Evolutionary conservation across 345 rosid species (phyloP).

Genomic region (Lenwebbia sp.): DNA sequence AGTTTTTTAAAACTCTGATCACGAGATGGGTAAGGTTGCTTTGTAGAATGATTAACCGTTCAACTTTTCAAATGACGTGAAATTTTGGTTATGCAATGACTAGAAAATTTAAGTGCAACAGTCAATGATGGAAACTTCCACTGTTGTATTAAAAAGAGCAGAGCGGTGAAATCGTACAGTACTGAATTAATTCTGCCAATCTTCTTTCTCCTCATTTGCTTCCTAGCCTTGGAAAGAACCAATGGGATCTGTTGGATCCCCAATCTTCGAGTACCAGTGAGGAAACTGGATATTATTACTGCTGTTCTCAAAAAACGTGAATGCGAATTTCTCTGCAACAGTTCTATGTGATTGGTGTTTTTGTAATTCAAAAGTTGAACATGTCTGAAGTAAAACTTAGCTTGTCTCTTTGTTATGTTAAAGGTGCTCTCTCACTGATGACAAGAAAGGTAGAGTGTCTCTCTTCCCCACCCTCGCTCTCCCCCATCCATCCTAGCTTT

Average conservation of each 20-base stretch:
- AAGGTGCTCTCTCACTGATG: background rate
- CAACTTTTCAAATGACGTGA: background rate
- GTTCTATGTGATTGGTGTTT: background rate
- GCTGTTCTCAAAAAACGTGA: background rate
- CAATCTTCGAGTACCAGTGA: background rate
- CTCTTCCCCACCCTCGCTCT: background rate
- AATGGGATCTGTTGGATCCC: background rate
- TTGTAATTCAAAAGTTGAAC: background rate
- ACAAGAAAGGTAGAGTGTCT: background rate
- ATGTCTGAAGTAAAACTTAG: background rate
- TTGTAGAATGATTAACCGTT: background rate
- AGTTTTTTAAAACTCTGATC: background rate
- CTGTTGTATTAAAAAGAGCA: background rate
- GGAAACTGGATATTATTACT: background rate
- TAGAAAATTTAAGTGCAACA: background rate
- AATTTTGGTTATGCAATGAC: background rate
- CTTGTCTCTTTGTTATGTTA: background rate
- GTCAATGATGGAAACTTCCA: background rate
- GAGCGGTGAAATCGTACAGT: background rate
- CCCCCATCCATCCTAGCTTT: background rate
- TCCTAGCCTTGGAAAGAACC: background rate
- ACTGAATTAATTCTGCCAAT: background rate
- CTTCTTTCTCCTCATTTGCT: background rate
- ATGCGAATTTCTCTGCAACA: background rate
- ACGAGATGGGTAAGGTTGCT: background rate